Conservation (phyloP, 306 rosid genomes). For the Ochetophila trinervis region DNA sequence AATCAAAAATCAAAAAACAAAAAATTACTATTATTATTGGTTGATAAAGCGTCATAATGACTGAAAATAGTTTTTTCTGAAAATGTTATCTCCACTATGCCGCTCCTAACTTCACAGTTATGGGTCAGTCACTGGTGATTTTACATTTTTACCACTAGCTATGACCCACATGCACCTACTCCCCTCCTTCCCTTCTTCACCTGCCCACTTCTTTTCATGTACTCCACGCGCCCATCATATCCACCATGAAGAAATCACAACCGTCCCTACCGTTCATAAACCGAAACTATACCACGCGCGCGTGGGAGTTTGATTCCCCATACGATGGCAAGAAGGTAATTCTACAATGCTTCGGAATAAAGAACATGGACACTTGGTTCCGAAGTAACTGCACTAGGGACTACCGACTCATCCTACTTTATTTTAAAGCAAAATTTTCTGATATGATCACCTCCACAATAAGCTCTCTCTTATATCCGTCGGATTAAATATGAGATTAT, state of each 20-base stretch:
- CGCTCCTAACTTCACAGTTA: no score
- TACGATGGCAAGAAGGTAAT: conserved; percentile 17
- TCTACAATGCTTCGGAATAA: conserved; percentile 50
- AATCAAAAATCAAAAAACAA: no score
- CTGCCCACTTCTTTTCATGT: not conserved
- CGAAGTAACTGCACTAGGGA: conserved; percentile 57
- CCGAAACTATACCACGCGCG: not conserved
- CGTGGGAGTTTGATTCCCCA: conserved; percentile 2
- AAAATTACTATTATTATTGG: no score
- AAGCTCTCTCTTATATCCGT: not conserved
- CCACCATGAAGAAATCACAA: not conserved
- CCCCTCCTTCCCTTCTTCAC: not conserved
- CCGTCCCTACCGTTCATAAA: not conserved
- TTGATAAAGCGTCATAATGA: no score
- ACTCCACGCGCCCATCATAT: not conserved
- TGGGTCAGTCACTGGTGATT: no score
- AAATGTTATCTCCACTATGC: no score
- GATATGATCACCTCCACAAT: not conserved
- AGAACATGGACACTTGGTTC: conserved; percentile 52
- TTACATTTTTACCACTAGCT: no score
- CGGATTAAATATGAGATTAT: not conserved
- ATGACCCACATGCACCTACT: conserved; percentile 2
- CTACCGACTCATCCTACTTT: conserved; percentile 36
- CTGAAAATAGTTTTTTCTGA: no score
- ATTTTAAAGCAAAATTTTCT: conserved; percentile 7